Evolutionary conservation across 2,329 filamentous ascomycete species (phyloP).

Genomic region (Penicillium expansum): DNA sequence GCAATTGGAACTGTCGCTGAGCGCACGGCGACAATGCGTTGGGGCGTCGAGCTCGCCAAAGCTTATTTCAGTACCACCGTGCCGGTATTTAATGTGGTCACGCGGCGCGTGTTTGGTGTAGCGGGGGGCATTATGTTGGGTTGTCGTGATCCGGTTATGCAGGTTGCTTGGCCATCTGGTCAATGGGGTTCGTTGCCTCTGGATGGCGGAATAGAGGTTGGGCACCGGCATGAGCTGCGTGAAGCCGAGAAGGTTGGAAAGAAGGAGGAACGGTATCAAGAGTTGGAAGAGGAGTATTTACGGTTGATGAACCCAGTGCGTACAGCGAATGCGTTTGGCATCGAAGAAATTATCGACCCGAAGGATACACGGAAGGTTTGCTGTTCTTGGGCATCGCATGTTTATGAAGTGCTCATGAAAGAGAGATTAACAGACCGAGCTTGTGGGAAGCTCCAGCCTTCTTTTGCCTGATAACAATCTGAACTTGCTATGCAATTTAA

Average conservation of each 20-base stretch:
- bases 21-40: conserved; percentile 62
- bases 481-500: not conserved
- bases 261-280: conserved; percentile 53
- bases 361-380: conserved; percentile 56
- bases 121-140: conserved; percentile 65
- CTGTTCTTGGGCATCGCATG: conserved; percentile 55
- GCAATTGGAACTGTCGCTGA: conserved; percentile 64
- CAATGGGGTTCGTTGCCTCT: conserved; percentile 62
- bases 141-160: conserved; percentile 58
- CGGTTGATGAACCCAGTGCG: conserved; percentile 64
- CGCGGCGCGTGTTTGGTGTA: conserved; percentile 60
- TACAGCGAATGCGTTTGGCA: conserved; percentile 61
- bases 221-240: conserved; percentile 59
- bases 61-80: conserved; percentile 63
- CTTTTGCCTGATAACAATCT: conserved; percentile 44
- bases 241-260: conserved; percentile 53
- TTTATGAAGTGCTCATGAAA: conserved; percentile 55
- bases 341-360: conserved; percentile 65
- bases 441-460: conserved; percentile 44
- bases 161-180: conserved; percentile 63
- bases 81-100: conserved; percentile 63
- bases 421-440: conserved; percentile 47
- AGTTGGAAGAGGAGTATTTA: conserved; percentile 59
- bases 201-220: conserved; percentile 64
- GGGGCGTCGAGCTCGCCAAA: conserved; percentile 60